Percentiles rank a stretch among this genome's conserved stretches.
Conservation (phyloP, 1,284 basidiomycete species). For the Malassezia cuniculi region DNA sequence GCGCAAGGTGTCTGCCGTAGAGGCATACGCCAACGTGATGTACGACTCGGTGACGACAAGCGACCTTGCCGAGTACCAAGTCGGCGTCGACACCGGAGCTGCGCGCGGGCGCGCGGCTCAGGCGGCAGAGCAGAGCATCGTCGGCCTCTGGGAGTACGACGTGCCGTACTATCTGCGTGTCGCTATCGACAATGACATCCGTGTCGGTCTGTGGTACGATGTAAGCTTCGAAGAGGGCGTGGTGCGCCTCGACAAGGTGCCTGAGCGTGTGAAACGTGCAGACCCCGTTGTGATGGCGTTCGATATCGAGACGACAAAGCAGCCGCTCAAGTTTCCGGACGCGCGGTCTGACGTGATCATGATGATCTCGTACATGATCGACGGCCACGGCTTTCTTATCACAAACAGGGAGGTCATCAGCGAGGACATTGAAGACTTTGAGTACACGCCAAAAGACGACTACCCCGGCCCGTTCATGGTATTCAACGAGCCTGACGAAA, state of each 20-base stretch:
- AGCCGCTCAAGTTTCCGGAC: conserved; percentile 96
- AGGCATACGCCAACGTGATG: conserved; percentile 96
- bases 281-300: conserved; percentile 98
- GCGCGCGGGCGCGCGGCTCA: conserved; percentile 45
- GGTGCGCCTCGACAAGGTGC: conserved; percentile 61
- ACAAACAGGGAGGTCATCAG: conserved; percentile 94
- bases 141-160: conserved; percentile 92
- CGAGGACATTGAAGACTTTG: conserved; percentile 96
- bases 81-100: conserved; percentile 31
- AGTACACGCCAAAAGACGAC: conserved; percentile 95
- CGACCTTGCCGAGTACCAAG: conserved; percentile 15
- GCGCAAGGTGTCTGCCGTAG: conserved; percentile 85
- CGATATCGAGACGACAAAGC: conserved; percentile 98
- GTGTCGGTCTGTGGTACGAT: conserved; percentile 92
- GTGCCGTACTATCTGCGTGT: conserved; percentile 95
- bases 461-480: conserved; percentile 94
- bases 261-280: conserved; percentile 87
- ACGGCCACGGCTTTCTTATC: conserved; percentile 91
- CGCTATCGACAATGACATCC: conserved; percentile 93
- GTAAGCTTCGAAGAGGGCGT: conserved; percentile 67
- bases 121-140: conserved; percentile 77
- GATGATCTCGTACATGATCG: conserved; percentile 99
- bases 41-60: conserved; percentile 42
- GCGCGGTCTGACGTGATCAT: conserved; percentile 91
- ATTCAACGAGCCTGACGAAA: conserved; percentile 90